Evolutionary conservation across 345 rosid genomes (phyloP), one percentile per base, ranked within the genome.

Genomic region (Linum tenue): DNA sequence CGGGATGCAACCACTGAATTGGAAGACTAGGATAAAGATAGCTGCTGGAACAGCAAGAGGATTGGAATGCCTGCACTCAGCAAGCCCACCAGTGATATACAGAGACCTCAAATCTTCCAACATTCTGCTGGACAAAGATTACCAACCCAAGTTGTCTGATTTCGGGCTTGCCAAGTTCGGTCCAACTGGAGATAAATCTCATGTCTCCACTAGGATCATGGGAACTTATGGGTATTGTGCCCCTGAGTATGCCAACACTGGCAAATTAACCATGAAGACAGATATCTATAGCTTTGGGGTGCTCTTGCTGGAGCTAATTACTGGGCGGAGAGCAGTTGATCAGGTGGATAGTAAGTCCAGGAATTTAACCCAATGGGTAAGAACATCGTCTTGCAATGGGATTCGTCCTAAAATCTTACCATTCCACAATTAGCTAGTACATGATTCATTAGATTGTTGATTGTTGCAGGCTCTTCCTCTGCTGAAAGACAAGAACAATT

Each of bases 121-220:
- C 59, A 56, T 56, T 14, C n/a, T 56, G 37, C 9, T 56, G 9
- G 59, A 56, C 37, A 35, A 56, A 7, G 31, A 16, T 35, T 56
- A 16, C 59, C 59, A 56, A 5, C 36, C 59, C 3, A 56, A 56
- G 59, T 6, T 56, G 2, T 56, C 59, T 3, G 59, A 56, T 35
- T 56, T 56, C 35, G 59, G 59, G 35, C 37, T 56, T 17, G 59
- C 59, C 59, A 56, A 56, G n/a, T 56, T 56, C 59, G 59, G 59
- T 5, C 59, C 59, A 3, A 16, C n/a, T 5, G 59, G 59, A 31
- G 59, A 56, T 35, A 56, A 16, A 1, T 16, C 36, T 5, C 59
- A 56, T 56, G 59, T 56, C 5, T 56, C 59, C 4, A 56, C 59
- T 16, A 56, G 59, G 59, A 31, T 56, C 36, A 56, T 56, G 59